A percentile compares a stretch with the other conserved stretches of the same genome.
Evolutionary conservation across 169 alveolate species (phyloP).

Genomic region (Babesia ovis): DNA sequence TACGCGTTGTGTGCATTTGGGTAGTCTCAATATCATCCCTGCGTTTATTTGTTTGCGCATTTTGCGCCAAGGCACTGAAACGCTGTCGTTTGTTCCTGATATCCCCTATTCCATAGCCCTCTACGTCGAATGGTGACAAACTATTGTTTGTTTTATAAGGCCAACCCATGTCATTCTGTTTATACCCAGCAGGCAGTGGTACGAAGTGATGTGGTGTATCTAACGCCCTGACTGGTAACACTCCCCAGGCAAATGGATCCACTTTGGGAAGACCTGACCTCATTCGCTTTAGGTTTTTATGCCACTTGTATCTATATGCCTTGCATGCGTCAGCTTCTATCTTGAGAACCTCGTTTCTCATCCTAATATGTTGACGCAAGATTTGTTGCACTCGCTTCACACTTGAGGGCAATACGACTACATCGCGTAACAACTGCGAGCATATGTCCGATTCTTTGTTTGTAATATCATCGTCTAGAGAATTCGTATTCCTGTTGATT

Average conservation of each 20-base stretch:
- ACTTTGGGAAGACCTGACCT: background rate
- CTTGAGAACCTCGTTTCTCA: constrained; percentile 38
- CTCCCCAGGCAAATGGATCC: constrained; percentile 85
- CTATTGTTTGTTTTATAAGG: constrained; percentile 68
- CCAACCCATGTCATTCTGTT: constrained; percentile 76
- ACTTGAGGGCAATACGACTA: constrained; percentile 17
- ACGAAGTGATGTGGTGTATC: constrained; percentile 83
- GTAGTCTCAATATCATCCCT: background rate
- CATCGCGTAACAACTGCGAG: background rate
- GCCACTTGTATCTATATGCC: constrained; percentile 40
- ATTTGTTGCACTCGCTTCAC: constrained; percentile 25
- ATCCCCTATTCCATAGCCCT: constrained; percentile 59
- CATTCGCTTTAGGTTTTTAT: constrained; percentile 13
- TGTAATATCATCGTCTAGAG: background rate
- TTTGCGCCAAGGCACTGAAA: constrained; percentile 40
- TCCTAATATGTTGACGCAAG: constrained; percentile 15
- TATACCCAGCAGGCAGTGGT: constrained; percentile 88
- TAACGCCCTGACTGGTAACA: constrained; percentile 86
- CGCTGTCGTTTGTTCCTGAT: background rate
- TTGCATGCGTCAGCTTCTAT: constrained; percentile 38
- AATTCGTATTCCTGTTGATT: background rate
- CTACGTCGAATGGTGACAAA: constrained; percentile 44
- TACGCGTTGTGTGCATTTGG: constrained; percentile 9
- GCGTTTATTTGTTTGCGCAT: background rate
- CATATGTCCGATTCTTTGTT: background rate